Conservation (phyloP, 768 basidiomycete species). For the Lentinula sp. region DNA sequence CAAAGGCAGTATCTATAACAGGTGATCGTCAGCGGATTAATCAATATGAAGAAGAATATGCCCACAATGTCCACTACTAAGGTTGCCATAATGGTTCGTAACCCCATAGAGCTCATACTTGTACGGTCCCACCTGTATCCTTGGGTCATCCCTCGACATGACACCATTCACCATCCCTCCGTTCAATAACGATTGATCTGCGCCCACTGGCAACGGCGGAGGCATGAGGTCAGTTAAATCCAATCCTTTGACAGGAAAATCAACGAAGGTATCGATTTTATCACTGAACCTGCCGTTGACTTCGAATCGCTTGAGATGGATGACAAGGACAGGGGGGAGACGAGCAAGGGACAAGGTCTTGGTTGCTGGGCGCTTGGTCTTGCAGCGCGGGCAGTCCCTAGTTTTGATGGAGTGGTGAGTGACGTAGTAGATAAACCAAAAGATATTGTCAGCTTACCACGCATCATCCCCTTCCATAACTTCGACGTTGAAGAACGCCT, state of each 20-base stretch:
- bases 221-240: constrained; percentile 84
- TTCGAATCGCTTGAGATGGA: constrained; percentile 91
- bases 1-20: constrained; percentile 80
- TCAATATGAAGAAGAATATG: background rate
- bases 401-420: background rate
- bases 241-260: constrained; percentile 68
- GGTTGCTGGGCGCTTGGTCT: constrained; percentile 76
- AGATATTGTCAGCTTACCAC: constrained; percentile 51
- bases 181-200: constrained; percentile 43
- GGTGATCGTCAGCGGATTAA: constrained; percentile 2
- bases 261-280: constrained; percentile 92
- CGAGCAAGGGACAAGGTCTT: constrained; percentile 89
- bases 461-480: constrained; percentile 90
- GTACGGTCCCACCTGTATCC: constrained; percentile 82
- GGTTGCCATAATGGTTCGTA: constrained; percentile 92
- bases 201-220: constrained; percentile 62
- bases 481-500: constrained; percentile 87
- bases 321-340: constrained; percentile 86
- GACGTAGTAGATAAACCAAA: background rate
- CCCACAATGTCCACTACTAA: constrained; percentile 96
- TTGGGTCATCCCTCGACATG: constrained; percentile 60
- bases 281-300: constrained; percentile 90
- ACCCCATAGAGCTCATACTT: constrained; percentile 93
- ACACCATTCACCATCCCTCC: constrained; percentile 24
- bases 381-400: constrained; percentile 96